Evolutionary conservation across 306 rosid species (phyloP).

Genomic region (Lagenaria siceraria): DNA sequence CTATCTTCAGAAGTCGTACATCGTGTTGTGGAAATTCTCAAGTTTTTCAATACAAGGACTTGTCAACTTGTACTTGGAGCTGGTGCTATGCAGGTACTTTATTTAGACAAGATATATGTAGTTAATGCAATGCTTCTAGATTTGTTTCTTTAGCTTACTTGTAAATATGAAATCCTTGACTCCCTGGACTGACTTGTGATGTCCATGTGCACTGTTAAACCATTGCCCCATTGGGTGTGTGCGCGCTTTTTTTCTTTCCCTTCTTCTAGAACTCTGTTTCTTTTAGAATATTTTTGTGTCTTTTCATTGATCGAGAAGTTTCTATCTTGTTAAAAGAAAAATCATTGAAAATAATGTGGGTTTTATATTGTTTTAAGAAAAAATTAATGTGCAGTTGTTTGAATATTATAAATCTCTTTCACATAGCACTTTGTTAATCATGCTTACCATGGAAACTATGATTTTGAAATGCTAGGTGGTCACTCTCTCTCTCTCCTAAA

Average conservation of each 20-base stretch:
- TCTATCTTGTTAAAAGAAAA: background rate
- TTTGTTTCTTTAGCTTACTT: background rate
- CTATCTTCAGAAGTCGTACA: slow-evolving; percentile 90
- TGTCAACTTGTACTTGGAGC: slow-evolving; percentile 99
- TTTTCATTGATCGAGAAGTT: background rate
- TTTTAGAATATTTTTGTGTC: background rate
- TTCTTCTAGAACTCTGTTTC: background rate
- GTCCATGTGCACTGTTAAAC: background rate
- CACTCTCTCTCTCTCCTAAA: slow-evolving; percentile 17
- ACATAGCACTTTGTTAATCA: background rate
- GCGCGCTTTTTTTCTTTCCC: background rate
- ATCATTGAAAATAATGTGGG: background rate
- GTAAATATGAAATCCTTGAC: background rate
- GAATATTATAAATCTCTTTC: background rate
- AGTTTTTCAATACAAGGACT: slow-evolving; percentile 93
- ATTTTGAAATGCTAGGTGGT: slow-evolving; percentile 8
- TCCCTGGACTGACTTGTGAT: background rate
- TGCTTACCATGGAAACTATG: slow-evolving; percentile 9
- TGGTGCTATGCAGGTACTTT: slow-evolving; percentile 96
- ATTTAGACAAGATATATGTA: background rate
- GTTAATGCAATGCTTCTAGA: slow-evolving; percentile 1
- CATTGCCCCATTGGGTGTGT: background rate
- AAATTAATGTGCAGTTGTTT: background rate
- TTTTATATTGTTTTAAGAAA: background rate
- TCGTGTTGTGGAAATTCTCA: slow-evolving; percentile 85